Conservation (phyloP, 2,329 filamentous ascomycete species). For the Monilinia fructicola region DNA sequence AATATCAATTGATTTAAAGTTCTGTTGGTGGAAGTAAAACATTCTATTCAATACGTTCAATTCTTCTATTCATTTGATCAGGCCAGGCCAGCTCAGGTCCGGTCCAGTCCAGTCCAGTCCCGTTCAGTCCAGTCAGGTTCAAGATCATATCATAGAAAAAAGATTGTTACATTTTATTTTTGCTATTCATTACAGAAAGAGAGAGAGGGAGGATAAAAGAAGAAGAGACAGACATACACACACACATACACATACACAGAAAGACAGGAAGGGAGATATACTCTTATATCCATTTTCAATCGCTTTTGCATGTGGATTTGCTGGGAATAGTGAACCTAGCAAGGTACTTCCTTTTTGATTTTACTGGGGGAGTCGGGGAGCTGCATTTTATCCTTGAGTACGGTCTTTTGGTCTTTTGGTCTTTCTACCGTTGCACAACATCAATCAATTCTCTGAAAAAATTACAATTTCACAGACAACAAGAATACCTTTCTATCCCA, state of each 20-base stretch:
- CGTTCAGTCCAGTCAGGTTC: background rate
- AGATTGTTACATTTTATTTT: background rate
- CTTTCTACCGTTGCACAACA: conserved; percentile 18
- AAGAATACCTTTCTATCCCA: conserved; percentile 6
- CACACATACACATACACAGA: no score
- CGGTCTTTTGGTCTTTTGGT: background rate
- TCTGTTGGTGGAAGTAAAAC: conserved; percentile 5
- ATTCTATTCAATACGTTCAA: conserved; percentile 1
- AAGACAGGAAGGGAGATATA: no score
- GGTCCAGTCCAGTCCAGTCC: conserved; percentile 3
- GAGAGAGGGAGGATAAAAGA: no score
- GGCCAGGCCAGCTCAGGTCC: background rate
- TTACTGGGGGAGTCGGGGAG: conserved; percentile 11
- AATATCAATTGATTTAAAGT: background rate
- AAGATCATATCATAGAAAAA: background rate
- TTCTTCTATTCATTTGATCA: background rate
- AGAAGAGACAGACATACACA: no score
- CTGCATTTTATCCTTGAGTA: conserved; percentile 19
- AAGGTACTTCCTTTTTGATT: conserved; percentile 35
- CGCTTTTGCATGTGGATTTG: conserved; percentile 28
- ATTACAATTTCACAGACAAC: conserved; percentile 17
- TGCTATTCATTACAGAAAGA: background rate
- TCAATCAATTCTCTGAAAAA: conserved; percentile 14
- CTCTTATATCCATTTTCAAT: conserved; percentile 23
- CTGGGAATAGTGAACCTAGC: conserved; percentile 43